Base-by-base conservation (phyloP, 2,329 filamentous ascomycete genomes). In the Aspergillus aculeatinus region DNA sequence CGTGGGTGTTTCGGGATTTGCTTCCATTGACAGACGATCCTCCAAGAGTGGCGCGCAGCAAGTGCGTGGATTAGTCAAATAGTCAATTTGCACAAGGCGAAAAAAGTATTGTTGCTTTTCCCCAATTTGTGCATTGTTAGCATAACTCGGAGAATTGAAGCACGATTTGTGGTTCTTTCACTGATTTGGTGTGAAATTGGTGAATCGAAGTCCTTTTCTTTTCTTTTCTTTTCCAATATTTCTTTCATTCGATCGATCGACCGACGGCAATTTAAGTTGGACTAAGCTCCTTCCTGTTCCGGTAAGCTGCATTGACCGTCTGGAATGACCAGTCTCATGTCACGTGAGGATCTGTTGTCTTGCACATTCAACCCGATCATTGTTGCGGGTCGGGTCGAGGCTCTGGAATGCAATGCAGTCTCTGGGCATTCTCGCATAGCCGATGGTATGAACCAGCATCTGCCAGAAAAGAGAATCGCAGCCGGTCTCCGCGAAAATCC, bases 1-100 rank as follows among this genome's bases (percentile, higher is more conserved):
- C 57, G 59, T 64, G 54, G 58, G 57, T 55, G 49, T 57, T 44
- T 69, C 72, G 72, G 73, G 73, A 70, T 75, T 74, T 75, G 72
- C 49, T 61, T 51, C 31, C 50, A 35, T 21, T 47, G 27, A 29
- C 25, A 39, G 33, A 19, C 39, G 39, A 44, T 44, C 21, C 31
- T 5, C 19, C 21, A n/a, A 58, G 55, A 55, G 62, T 64, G 61
- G 64, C 63, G 64, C 25, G 19, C 49, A 50, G 33, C 33, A n/a
- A 11, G 56, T 54, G 49, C 48, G n/a, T 50, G 42, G 47, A 56
- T 56, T 56, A 56, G 44, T 53, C 55, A 59, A 54, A 42, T 49
- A 56, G 44, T 53, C 55, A 59, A 54, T 29, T 49, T 48, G 48
- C 55, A 52, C 48, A 19, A 9, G 39, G 39, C 39, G 39, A 44